phyloP scores from a whole-genome alignment of 2,329 filamentous ascomycete species.

The Colletotrichum sp. region DNA sequence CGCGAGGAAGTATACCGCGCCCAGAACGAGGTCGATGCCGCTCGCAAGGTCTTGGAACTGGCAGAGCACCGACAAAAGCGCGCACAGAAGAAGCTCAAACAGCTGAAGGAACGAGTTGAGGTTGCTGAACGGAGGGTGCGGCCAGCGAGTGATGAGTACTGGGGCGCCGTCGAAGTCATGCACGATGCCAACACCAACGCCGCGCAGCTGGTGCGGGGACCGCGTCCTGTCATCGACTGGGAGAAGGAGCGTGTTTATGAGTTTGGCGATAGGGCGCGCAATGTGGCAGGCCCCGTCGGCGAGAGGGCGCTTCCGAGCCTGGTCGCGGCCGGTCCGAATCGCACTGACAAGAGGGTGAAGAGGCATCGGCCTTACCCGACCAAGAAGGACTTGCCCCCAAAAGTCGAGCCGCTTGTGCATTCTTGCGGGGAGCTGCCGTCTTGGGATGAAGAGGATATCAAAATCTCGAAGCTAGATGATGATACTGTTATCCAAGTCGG shows the following conservation, averaged over 20 bases:
- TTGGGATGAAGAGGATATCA: background rate
- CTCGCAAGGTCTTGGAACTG: background rate
- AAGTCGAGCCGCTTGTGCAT: background rate
- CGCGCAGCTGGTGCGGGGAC: too few relatives aligned
- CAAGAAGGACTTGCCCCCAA: background rate
- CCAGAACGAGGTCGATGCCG: rapidly evolving
- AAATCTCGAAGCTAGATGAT: background rate
- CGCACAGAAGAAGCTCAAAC: background rate
- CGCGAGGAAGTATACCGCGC: background rate
- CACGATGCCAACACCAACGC: background rate
- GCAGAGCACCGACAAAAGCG: background rate
- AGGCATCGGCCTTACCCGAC: background rate
- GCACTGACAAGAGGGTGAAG: background rate
- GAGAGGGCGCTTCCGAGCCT: background rate
- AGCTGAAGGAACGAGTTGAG: rapidly evolving
- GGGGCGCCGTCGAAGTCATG: background rate
- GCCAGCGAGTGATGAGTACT: background rate
- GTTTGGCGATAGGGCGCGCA: background rate
- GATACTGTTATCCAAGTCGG: background rate
- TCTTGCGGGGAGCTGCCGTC: too few relatives aligned
- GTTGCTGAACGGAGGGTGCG: rapidly evolving
- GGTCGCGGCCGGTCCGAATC: background rate
- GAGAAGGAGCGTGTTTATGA: rapidly evolving
- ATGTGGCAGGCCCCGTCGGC: background rate
- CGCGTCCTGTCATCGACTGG: background rate